Percentiles rank a stretch among this genome's conserved stretches.
phyloP scores from a whole-genome alignment of 495 filamentous ascomycete genomes.

The Talaromyces trachyspermus region DNA sequence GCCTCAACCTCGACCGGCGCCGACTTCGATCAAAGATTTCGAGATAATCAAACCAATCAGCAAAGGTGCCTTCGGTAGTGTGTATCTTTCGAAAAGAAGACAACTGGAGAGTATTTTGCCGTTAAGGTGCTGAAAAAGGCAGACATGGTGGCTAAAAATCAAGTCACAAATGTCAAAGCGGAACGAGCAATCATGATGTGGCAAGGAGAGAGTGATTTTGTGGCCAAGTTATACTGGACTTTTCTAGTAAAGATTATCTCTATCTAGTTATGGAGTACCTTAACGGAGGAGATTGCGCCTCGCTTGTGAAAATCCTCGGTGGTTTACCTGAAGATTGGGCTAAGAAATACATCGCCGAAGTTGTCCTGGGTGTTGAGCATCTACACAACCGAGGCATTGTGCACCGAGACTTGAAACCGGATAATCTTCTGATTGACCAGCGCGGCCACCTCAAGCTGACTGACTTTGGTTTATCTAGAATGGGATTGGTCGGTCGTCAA shows the following conservation, averaged over 20 bases:
- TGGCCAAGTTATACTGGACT: constrained; percentile 99
- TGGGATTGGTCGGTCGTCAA: constrained; percentile 94
- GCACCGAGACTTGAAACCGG: constrained; percentile 93
- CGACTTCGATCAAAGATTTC: constrained; percentile 96
- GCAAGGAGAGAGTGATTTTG: constrained; percentile 98
- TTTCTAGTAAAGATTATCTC: constrained; percentile 97
- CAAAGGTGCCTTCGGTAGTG: constrained; percentile 96
- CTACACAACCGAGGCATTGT: constrained; percentile 90
- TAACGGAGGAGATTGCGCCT: constrained; percentile 95
- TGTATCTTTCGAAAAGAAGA: constrained; percentile 98
- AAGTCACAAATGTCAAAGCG: constrained; percentile 97
- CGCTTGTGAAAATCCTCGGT: constrained; percentile 87
- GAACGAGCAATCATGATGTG: constrained; percentile 99
- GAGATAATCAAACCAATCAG: constrained; percentile 99
- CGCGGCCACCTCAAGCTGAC: constrained; percentile 95
- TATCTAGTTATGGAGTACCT: constrained; percentile 99
- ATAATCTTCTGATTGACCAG: constrained; percentile 95
- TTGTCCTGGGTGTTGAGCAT: constrained; percentile 91
- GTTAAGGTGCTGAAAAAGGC: constrained; percentile 98
- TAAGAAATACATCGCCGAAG: constrained; percentile 93
- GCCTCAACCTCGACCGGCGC: constrained; percentile 72
- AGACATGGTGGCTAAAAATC: constrained; percentile 99
- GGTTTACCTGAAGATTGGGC: constrained; percentile 94
- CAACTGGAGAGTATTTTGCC: constrained; percentile 94
- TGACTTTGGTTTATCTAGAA: constrained; percentile 93